Base-by-base conservation (phyloP, 495 filamentous ascomycete genomes). In the Xylaria longipes region DNA sequence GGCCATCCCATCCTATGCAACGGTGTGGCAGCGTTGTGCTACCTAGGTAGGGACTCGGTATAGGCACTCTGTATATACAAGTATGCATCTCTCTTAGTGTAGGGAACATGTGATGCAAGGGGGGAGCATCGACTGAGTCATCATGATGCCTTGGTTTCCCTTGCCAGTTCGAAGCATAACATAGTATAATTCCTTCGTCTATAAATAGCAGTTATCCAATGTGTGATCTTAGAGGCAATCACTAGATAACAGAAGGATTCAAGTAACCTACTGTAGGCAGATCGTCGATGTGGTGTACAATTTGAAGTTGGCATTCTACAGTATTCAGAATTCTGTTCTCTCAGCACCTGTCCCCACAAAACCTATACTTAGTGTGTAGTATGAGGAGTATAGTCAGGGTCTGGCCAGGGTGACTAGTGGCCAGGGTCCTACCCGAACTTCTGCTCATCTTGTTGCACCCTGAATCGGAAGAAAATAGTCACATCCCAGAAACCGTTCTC, bases 361-460 rank as follows among this genome's bases (percentile, higher is more conserved):
- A 60, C 57, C 12, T 60, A 60, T 22, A 37, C 33, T 33, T 60
- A 60, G 57, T 60, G 57, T 33, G 22, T 5, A n/a, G 57, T 60
- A 22, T 7, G 33, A 33, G 33, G 39, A 22, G 20, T 35, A 37
- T 43, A 43, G 37, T 22, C 22, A 63, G 37, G 60, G 20, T 35
- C n/a, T 43, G 29, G 37, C 37, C 22, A 63, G 37, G 60, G 56
- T 33, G n/a, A 22, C 35, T 41, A 22, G 63, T 52, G 9, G 39
- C 37, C 63, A 37, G 63, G 63, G 27, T 31, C 37, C n/a, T 66
- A 52, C 39, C 57, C 63, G 63, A 46, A 66, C 11, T 50, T 66
- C 15, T 66, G 31, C 43, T 37, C 45, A 66, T 31, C 37, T 66
- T 52, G 43, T 43, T 22, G 63, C 31, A 50, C 29, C 45, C 27